These are phyloP conservation scores for Colletotrichum agaves DNA, from an alignment of 2,329 filamentous ascomycete genomes.

Conservation along the genomic window DNA sequence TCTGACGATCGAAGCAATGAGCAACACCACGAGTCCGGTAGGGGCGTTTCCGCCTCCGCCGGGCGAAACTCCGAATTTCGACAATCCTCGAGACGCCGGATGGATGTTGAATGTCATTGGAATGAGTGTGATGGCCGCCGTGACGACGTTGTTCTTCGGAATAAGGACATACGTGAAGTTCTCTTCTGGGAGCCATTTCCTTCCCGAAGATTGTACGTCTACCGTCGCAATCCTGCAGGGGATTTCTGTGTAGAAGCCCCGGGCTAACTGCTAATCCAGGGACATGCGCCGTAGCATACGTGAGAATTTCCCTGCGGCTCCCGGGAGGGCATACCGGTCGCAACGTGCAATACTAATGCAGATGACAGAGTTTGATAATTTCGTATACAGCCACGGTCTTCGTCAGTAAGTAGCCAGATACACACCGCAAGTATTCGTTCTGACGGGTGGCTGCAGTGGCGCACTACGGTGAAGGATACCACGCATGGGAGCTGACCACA, in stretches of 20 bases:
- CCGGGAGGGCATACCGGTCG: no score
- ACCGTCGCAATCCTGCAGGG: no score
- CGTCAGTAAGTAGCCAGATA: constrained; percentile 13
- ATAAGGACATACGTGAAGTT: constrained; percentile 40
- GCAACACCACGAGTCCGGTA: constrained; percentile 19
- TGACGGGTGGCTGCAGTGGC: constrained; percentile 39
- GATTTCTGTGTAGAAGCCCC: no score
- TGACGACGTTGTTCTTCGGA: constrained; percentile 32
- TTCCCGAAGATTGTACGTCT: constrained; percentile 26
- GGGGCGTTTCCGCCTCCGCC: constrained; percentile 41
- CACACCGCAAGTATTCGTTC: background rate
- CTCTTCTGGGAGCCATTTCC: constrained; percentile 10
- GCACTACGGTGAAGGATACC: constrained; percentile 40
- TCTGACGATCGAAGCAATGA: constrained; percentile 27
- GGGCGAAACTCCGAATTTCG: constrained; percentile 40
- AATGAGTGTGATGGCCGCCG: constrained; percentile 35
- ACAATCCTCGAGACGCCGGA: constrained; percentile 36
- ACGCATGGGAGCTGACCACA: constrained; percentile 41
- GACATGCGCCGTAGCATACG: constrained; percentile 31
- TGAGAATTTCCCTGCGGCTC: background rate
- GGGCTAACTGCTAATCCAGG: constrained; percentile 11
- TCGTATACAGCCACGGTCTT: constrained; percentile 22
- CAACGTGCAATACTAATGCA: no score
- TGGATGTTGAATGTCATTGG: constrained; percentile 34
- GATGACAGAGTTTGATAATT: constrained; percentile 7